Evolutionary conservation across 805 yeast genomes (phyloP).

Genomic region (Zygoascus biomembranicola): DNA sequence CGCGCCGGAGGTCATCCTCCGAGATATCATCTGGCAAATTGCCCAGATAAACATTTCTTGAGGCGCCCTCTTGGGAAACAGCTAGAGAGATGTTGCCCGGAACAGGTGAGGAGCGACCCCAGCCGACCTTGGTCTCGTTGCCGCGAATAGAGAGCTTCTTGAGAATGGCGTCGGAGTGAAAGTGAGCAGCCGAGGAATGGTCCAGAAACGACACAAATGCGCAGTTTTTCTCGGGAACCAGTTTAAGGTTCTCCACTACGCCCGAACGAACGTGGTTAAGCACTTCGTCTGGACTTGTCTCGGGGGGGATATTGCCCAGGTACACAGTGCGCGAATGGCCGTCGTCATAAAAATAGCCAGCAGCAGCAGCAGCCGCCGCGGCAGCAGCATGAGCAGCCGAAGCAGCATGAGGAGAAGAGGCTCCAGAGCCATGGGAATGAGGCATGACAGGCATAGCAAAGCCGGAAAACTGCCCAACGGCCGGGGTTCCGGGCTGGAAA

Average conservation of each 20-base stretch:
- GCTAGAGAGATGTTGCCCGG: constrained; percentile 67
- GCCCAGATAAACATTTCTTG: constrained; percentile 89
- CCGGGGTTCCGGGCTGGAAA: constrained; percentile 29
- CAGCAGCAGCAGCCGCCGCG: constrained; percentile 12
- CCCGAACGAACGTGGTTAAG: constrained; percentile 90
- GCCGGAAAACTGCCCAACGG: constrained; percentile 22
- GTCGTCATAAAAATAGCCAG: constrained; percentile 5
- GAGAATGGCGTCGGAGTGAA: constrained; percentile 88
- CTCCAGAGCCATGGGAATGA: background rate
- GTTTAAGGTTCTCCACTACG: constrained; percentile 62
- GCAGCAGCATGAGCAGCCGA: constrained; percentile 8
- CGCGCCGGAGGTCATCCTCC: constrained; percentile 58
- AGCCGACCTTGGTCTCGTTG: constrained; percentile 78
- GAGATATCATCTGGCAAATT: constrained; percentile 58
- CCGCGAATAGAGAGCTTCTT: constrained; percentile 74
- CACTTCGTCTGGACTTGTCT: constrained; percentile 69
- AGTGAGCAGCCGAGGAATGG: constrained; percentile 78
- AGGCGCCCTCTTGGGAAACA: constrained; percentile 79
- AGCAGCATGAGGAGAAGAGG: background rate
- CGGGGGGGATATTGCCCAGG: constrained; percentile 80
- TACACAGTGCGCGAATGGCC: constrained; percentile 62
- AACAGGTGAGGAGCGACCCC: constrained; percentile 80
- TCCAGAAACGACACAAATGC: constrained; percentile 87
- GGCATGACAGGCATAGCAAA: constrained; percentile 12
- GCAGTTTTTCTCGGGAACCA: constrained; percentile 78